These are phyloP conservation scores for Phytopythium cucurbitacearum DNA, from an alignment of 352 stramenopile genomes.

Conservation along the genomic window DNA sequence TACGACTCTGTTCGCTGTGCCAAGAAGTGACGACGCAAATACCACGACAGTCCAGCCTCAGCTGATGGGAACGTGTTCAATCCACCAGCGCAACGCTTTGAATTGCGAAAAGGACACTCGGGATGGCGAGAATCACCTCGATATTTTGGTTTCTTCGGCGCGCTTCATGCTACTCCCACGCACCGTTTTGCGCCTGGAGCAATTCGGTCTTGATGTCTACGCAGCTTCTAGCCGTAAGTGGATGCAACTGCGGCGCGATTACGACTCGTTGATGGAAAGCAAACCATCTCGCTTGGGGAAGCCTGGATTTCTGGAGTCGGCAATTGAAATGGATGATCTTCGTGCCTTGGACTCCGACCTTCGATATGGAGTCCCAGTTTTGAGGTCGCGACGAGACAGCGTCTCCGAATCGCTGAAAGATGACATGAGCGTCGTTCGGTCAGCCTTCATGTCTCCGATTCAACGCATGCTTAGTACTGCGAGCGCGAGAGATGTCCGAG, in stretches of 20 bases:
- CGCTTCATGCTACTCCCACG: constrained; percentile 47
- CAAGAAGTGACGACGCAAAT: not conserved
- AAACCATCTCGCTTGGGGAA: constrained; percentile 17
- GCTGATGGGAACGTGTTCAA: not conserved
- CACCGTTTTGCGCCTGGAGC: constrained; percentile 47
- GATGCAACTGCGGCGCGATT: constrained; percentile 35
- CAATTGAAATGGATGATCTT: constrained; percentile 17
- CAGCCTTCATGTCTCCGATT: constrained; percentile 36
- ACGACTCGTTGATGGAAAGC: constrained; percentile 25
- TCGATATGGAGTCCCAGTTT: constrained; percentile 19
- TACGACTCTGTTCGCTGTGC: not conserved
- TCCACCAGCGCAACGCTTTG: not conserved
- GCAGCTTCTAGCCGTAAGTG: constrained; percentile 37
- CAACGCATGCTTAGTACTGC: constrained; percentile 35
- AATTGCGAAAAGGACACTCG: not conserved
- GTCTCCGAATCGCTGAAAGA: constrained; percentile 50
- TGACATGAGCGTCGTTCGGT: constrained; percentile 24
- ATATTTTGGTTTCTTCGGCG: constrained; percentile 35
- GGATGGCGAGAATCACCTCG: constrained; percentile 5
- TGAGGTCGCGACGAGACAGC: constrained; percentile 45
- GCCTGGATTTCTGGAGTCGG: constrained; percentile 23
- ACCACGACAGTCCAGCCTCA: constrained; percentile 4
- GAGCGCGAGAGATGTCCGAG: constrained; percentile 21
- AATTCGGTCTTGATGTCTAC: constrained; percentile 49
- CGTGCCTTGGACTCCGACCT: constrained; percentile 15